phyloP scores from a whole-genome alignment of 176 grass and related monocot genomes.

The Lolium rigidum region DNA sequence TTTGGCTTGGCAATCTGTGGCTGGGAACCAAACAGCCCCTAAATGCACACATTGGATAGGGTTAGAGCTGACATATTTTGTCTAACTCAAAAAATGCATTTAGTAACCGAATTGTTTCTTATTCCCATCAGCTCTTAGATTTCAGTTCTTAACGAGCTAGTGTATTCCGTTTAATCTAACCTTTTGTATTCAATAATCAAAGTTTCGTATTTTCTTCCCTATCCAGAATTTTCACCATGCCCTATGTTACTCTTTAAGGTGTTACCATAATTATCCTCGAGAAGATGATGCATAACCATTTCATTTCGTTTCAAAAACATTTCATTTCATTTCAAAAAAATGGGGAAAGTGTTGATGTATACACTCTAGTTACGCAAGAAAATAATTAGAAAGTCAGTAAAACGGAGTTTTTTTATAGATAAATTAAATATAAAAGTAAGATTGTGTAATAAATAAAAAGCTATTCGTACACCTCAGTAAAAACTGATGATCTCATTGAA shows the following conservation, averaged over 20 bases:
- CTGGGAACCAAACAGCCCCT: no score
- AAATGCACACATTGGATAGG: background rate
- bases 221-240: background rate
- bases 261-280: background rate
- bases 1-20: no score
- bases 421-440: background rate
- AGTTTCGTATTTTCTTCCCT: background rate
- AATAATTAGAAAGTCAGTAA: background rate
- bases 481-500: constrained; percentile 2
- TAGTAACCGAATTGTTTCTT: background rate
- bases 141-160: background rate
- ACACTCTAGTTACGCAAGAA: background rate
- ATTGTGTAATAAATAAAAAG: background rate
- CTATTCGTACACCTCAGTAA: background rate
- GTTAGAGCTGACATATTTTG: background rate
- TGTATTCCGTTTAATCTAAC: background rate
- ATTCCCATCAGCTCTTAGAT: background rate
- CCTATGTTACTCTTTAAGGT: background rate
- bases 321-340: background rate
- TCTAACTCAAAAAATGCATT: background rate
- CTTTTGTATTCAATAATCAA: background rate
- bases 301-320: no score
- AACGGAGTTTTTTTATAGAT: background rate
- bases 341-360: background rate
- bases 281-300: background rate